Evolutionary conservation across 345 rosid species (phyloP).

Genomic region (Citrus mangshanensis): DNA sequence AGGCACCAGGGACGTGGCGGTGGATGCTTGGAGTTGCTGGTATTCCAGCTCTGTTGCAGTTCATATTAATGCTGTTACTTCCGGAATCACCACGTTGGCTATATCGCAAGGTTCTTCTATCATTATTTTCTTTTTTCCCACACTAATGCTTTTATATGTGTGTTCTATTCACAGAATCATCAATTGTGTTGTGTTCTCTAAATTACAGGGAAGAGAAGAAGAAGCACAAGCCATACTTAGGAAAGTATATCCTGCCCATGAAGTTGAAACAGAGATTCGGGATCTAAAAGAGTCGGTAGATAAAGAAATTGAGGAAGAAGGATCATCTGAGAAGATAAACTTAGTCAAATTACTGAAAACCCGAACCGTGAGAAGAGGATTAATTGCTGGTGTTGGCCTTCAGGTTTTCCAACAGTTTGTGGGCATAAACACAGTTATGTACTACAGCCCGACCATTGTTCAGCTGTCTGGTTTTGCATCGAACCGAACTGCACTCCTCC

Average conservation of each 20-base stretch:
- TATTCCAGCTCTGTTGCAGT: slow-evolving; percentile 76
- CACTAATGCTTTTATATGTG: background rate
- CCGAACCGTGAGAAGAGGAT: slow-evolving; percentile 73
- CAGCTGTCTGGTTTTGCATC: slow-evolving; percentile 88
- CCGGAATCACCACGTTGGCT: slow-evolving; percentile 97
- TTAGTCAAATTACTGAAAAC: slow-evolving; percentile 47
- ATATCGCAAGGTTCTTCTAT: slow-evolving; percentile 57
- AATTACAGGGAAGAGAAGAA: slow-evolving; percentile 65
- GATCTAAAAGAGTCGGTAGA: slow-evolving; percentile 70
- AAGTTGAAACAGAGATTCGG: slow-evolving; percentile 60
- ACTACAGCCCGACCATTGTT: slow-evolving; percentile 80
- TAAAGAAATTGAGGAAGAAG: slow-evolving; percentile 49
- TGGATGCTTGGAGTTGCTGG: slow-evolving; percentile 98
- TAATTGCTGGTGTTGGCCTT: slow-evolving; percentile 79
- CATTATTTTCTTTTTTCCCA: background rate
- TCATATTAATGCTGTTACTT: slow-evolving; percentile 62
- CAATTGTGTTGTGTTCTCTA: background rate
- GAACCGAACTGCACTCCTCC: slow-evolving; percentile 74
- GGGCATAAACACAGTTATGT: slow-evolving; percentile 92
- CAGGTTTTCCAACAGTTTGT: slow-evolving; percentile 87
- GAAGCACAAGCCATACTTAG: slow-evolving; percentile 61
- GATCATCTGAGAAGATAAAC: slow-evolving; percentile 56
- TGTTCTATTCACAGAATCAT: background rate
- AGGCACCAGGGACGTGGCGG: slow-evolving; percentile 84
- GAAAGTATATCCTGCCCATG: slow-evolving; percentile 52